phyloP scores from a whole-genome alignment of 2,329 filamentous ascomycete genomes.

The Clarireedia paspali region DNA sequence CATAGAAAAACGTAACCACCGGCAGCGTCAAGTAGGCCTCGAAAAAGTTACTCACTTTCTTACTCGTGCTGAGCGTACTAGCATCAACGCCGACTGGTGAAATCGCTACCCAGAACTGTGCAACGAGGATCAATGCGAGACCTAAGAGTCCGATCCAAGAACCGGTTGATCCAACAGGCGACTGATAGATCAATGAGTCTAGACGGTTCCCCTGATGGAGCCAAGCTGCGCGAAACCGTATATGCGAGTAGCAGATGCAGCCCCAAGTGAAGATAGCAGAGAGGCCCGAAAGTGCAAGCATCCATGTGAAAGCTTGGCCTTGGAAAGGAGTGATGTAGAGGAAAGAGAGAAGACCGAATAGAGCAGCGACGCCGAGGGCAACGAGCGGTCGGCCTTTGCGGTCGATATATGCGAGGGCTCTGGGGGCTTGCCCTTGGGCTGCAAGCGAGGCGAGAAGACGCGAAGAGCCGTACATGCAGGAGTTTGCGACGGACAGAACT shows the following conservation, averaged over 20 bases:
- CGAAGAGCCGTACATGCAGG: conserved; percentile 82
- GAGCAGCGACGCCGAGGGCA: conserved; percentile 58
- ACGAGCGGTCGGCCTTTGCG: conserved; percentile 71
- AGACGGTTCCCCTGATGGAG: conserved; percentile 49
- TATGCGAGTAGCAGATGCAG: conserved; percentile 80
- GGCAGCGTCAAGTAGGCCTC: conserved; percentile 62
- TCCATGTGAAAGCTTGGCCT: conserved; percentile 66
- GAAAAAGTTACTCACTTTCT: conserved; percentile 62
- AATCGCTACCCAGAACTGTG: conserved; percentile 70
- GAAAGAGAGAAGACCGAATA: conserved; percentile 67
- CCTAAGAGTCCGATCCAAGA: conserved; percentile 54
- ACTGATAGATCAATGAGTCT: conserved; percentile 56
- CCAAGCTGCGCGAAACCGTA: conserved; percentile 82
- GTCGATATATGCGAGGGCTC: conserved; percentile 72
- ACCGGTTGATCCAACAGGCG: conserved; percentile 50
- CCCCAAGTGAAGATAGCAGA: conserved; percentile 73
- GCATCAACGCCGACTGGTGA: conserved; percentile 56
- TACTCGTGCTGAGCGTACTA: conserved; percentile 30
- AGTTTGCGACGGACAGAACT: conserved; percentile 86
- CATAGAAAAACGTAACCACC: conserved; percentile 59
- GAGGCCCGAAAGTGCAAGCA: conserved; percentile 66
- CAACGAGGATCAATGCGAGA: conserved; percentile 36
- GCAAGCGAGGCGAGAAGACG: conserved; percentile 84
- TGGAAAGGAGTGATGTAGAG: conserved; percentile 54
- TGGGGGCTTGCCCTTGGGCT: conserved; percentile 77